Base-by-base conservation (phyloP, 208 protist genomes). In the Willaertia magna region DNA sequence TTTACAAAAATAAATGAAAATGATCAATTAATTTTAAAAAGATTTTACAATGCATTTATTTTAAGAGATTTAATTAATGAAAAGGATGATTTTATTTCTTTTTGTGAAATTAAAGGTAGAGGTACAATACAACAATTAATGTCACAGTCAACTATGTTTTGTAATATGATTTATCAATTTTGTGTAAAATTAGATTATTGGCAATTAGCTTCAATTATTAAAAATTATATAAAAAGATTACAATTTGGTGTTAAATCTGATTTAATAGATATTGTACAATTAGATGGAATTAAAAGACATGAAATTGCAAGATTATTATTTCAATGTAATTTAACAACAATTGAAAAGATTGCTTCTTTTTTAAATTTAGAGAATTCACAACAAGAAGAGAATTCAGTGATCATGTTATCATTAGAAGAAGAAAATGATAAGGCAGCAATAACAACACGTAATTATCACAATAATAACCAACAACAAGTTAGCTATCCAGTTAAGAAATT, bases 41-140 rank as follows among this genome's bases (percentile, higher is more conserved):
- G 78, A 83, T 43, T 83, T 4, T 83, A 43, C 42, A 55, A 83
- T 83, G 43, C 78, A 30, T 42, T 83, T 12, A 83, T 83, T 43
- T 26, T 83, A 4, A 46, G 46, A 18, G 78, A 83, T 55, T 18
- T 55, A 4, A 55, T 83, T 22, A 55, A 83, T 26, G 78, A 83
- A 42, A 39, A 9, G 7, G 7, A 0, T 4, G 1, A 18, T 30
- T 55, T 83, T 30, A n/a, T 39, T 3, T 44, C 52, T 9, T n/a
- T 22, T 30, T 34, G 20, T 40, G 78, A 30, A 20, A 51, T 30
- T 26, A 42, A 52, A 7, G 34, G 34, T 43, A 40, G n/a, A 46
- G 78, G 78, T 26, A 42, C 6, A 11, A 14, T 83, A 26, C 78
- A 83, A 55, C 40, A 26, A 39, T 42, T 83, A 39, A 55, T 48